Conservation (phyloP, 371 early-diverging fungal genomes). For the Capillidium rhysosporum region DNA sequence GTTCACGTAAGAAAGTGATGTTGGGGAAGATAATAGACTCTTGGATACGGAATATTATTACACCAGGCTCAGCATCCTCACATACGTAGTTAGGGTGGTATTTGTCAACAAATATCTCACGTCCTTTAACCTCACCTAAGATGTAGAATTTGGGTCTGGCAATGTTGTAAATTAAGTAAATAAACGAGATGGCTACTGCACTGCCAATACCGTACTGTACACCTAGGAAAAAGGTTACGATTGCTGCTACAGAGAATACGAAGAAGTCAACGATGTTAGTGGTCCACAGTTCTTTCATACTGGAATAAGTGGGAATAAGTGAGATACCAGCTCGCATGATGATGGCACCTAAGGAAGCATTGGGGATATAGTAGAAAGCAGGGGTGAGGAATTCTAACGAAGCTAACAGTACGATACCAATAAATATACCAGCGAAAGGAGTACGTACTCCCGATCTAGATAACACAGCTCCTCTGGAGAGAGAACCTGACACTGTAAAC, state of each 20-base stretch:
- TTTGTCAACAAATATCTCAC: constrained; percentile 9
- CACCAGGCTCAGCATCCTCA: constrained; percentile 24
- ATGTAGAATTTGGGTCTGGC: constrained; percentile 38
- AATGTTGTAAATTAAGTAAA: constrained; percentile 39
- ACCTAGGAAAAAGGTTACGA: constrained; percentile 41
- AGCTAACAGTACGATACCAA: constrained; percentile 43
- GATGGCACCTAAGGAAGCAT: constrained; percentile 48
- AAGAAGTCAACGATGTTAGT: constrained; percentile 20
- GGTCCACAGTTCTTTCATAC: constrained; percentile 9
- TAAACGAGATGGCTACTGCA: constrained; percentile 33
- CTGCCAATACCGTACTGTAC: constrained; percentile 48
- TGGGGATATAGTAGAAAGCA: constrained; percentile 63
- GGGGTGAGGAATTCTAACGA: constrained; percentile 56
- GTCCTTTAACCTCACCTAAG: constrained; percentile 12
- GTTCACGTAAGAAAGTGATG: constrained; percentile 23
- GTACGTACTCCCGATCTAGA: constrained; percentile 53
- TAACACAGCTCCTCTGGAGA: constrained; percentile 68
- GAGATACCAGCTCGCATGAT: constrained; percentile 42
- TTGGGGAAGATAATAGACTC: constrained; percentile 51
- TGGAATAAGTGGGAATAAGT: constrained; percentile 7
- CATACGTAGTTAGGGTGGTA: background rate
- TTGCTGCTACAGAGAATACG: constrained; percentile 23
- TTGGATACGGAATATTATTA: constrained; percentile 31
- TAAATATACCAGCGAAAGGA: constrained; percentile 53
- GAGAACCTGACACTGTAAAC: constrained; percentile 66